Percentiles rank a stretch among this genome's conserved stretches.
Evolutionary conservation across 148 eudicot species (phyloP).

Genomic region (Camellia japonica): DNA sequence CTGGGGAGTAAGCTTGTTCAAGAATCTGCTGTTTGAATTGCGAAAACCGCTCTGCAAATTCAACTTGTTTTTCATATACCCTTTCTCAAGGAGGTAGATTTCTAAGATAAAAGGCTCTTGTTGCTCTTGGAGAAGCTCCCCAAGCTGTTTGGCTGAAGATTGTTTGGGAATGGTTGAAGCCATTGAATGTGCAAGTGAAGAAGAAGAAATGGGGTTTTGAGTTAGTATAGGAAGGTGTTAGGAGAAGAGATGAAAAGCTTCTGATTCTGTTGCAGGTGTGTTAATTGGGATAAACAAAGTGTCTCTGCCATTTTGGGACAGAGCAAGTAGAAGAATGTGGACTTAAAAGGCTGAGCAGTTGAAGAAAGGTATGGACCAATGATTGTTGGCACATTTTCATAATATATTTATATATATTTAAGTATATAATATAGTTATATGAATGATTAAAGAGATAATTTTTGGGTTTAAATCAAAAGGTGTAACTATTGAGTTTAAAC

Average conservation of each 20-base stretch:
- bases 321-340: not conserved
- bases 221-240: not conserved
- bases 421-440: too few relatives aligned
- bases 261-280: constrained; percentile 1
- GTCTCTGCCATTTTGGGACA: not conserved
- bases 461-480: too few relatives aligned
- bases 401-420: not conserved
- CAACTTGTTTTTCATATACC: constrained; percentile 21
- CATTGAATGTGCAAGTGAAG: constrained; percentile 19
- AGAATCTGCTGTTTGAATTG: constrained; percentile 13
- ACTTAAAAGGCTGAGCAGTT: not conserved
- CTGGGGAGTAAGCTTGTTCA: constrained; percentile 18
- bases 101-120: constrained; percentile 61
- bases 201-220: too few relatives aligned
- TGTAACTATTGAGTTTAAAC: too few relatives aligned
- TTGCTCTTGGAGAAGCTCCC: constrained; percentile 43
- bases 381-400: not conserved
- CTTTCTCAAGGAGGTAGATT: constrained; percentile 45
- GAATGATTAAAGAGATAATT: too few relatives aligned
- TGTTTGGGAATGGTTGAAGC: constrained; percentile 25
- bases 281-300: not conserved
- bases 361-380: not conserved
- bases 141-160: constrained; percentile 29
- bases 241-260: not conserved
- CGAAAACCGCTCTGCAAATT: constrained; percentile 2